A percentile compares a stretch with the other conserved stretches of the same genome.
Evolutionary conservation across 1,139 yeast genomes (phyloP).

Genomic region (Kluyveromyces sp.): DNA sequence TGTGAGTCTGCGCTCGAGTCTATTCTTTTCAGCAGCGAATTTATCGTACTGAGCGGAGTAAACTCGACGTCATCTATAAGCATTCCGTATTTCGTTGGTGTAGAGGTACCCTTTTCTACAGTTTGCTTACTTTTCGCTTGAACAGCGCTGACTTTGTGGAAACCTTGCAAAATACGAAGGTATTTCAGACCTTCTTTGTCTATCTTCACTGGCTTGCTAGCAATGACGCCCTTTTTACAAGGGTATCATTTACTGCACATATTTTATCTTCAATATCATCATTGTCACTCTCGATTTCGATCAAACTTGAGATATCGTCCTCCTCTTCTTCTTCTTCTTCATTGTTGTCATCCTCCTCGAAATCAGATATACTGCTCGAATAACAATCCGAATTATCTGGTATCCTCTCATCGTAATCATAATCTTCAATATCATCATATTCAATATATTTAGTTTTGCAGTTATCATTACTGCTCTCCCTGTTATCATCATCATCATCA

Average conservation of each 20-base stretch:
- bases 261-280: background rate
- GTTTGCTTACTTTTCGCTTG: background rate
- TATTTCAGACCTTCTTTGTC: slow-evolving; percentile 14
- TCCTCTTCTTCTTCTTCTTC: background rate
- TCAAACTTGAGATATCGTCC: no score
- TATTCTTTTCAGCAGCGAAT: background rate
- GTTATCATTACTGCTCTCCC: background rate
- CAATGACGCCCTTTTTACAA: background rate
- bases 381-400: background rate
- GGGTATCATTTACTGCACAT: background rate
- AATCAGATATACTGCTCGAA: background rate
- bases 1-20: slow-evolving; percentile 1
- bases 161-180: slow-evolving; percentile 15
- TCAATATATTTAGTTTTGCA: background rate
- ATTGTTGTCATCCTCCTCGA: background rate
- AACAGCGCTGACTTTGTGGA: slow-evolving; percentile 10
- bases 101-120: background rate
- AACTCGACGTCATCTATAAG: background rate
- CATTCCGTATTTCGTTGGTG: background rate
- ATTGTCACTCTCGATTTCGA: no score
- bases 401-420: background rate
- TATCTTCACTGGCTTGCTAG: slow-evolving; percentile 1
- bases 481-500: background rate
- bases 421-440: background rate
- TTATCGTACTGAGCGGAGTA: slow-evolving; percentile 3